phyloP scores from a whole-genome alignment of 768 basidiomycete species.

The Nidula microcarpa region DNA sequence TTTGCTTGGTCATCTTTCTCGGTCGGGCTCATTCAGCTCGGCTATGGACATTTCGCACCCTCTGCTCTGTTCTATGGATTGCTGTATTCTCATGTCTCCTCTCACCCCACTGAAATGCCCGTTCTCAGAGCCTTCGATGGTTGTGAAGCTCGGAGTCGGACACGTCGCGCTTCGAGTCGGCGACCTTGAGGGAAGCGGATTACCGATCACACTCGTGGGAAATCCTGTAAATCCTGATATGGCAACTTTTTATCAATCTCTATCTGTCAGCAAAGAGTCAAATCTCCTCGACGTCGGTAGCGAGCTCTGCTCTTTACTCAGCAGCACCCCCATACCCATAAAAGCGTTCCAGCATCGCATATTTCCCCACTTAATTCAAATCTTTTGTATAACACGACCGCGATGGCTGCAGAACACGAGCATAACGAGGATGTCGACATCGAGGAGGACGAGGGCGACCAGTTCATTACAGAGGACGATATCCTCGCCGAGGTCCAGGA shows the following conservation, averaged over 20 bases:
- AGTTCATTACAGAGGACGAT: slow-evolving; percentile 66
- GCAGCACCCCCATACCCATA: background rate
- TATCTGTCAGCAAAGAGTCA: slow-evolving; percentile 9
- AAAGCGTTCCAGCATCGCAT: background rate
- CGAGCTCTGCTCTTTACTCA: slow-evolving; percentile 7
- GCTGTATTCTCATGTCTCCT: too few species aligned
- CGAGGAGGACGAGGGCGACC: slow-evolving; percentile 48
- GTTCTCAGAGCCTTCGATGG: too few species aligned
- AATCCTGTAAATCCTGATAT: slow-evolving; percentile 19
- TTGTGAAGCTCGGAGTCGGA: background rate
- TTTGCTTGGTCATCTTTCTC: slow-evolving; percentile 29
- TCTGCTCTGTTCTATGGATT: too few species aligned
- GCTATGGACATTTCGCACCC: background rate
- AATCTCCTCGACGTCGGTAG: slow-evolving; percentile 1
- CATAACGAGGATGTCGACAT: slow-evolving; percentile 37
- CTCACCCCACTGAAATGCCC: too few species aligned
- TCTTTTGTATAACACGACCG: slow-evolving; percentile 2
- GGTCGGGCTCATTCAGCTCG: background rate
- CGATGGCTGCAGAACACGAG: slow-evolving; percentile 30
- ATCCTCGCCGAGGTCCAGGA: slow-evolving; percentile 61
- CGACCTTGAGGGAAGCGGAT: background rate
- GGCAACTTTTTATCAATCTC: slow-evolving; percentile 16
- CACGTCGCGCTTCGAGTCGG: background rate
- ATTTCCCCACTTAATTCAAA: background rate
- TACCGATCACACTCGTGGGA: slow-evolving; percentile 6